Percentiles rank a stretch among this genome's conserved stretches.
phyloP scores from a whole-genome alignment of 345 rosid species.

The Populus tremula region DNA sequence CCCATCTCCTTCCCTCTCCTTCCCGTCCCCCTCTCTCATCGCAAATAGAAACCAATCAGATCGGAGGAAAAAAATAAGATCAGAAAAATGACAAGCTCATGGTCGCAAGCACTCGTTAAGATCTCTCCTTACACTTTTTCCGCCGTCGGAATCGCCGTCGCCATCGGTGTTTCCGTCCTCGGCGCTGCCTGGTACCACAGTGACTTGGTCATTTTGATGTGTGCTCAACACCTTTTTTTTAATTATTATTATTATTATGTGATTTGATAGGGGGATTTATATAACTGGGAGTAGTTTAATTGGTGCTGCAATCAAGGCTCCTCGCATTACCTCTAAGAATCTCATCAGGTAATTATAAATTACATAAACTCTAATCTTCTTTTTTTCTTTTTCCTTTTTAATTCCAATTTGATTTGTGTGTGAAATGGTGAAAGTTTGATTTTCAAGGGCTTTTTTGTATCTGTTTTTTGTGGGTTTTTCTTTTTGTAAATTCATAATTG shows the following conservation, averaged over 20 bases:
- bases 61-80: neutral
- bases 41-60: neutral
- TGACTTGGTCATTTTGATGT: neutral
- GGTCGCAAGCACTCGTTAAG: slow-evolving; percentile 68
- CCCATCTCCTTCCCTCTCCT: no score
- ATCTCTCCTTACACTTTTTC: slow-evolving; percentile 95
- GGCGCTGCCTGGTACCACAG: slow-evolving; percentile 89
- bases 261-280: slow-evolving; percentile 73
- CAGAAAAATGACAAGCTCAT: slow-evolving; percentile 53
- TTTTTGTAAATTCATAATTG: neutral
- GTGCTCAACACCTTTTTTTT: neutral
- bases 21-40: neutral
- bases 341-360: slow-evolving; percentile 60
- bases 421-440: neutral
- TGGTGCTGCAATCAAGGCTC: slow-evolving; percentile 98
- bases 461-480: neutral
- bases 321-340: slow-evolving; percentile 95
- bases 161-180: slow-evolving; percentile 98
- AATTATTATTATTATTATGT: neutral
- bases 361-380: neutral
- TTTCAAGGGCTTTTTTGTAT: neutral
- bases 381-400: neutral
- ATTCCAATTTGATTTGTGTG: neutral
- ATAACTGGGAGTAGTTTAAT: slow-evolving; percentile 97
- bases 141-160: slow-evolving; percentile 88